These are phyloP conservation scores for Cenchrus fungigraminus DNA, from an alignment of 176 grass and related monocot genomes.

Conservation along the genomic window DNA sequence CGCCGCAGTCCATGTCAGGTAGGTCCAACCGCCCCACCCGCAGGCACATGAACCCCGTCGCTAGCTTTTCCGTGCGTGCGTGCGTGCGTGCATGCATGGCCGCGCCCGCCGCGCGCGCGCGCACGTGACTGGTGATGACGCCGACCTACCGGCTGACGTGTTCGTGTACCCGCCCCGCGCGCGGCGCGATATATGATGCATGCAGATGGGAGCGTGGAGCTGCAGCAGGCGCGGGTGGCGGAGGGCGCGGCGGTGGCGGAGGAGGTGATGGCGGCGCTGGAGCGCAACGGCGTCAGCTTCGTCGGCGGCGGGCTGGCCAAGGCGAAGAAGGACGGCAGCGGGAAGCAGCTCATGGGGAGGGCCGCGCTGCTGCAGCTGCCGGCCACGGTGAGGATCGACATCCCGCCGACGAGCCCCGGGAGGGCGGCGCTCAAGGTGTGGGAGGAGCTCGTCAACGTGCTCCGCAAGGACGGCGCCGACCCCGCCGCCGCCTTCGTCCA, in stretches of 20 bases:
- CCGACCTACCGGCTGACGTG: not conserved
- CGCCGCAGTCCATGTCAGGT: slow-evolving; percentile 83
- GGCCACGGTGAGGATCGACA: slow-evolving; percentile 75
- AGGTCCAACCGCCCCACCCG: slow-evolving; percentile 20
- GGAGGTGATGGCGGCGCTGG: slow-evolving; percentile 89
- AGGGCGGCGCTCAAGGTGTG: slow-evolving; percentile 74
- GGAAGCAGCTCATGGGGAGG: slow-evolving; percentile 25
- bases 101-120: not conserved
- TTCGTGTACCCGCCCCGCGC: no score
- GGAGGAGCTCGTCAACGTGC: slow-evolving; percentile 83
- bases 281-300: slow-evolving; percentile 86
- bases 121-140: not conserved
- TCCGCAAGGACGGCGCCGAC: slow-evolving; percentile 75
- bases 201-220: slow-evolving; percentile 47
- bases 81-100: slow-evolving; percentile 6
- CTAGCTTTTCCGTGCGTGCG: not conserved
- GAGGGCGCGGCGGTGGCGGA: slow-evolving; percentile 71
- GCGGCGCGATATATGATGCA: no score
- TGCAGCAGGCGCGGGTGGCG: slow-evolving; percentile 39
- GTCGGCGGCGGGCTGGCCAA: slow-evolving; percentile 57
- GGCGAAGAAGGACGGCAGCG: slow-evolving; percentile 62
- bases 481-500: slow-evolving; percentile 61
- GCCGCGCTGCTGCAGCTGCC: slow-evolving; percentile 43
- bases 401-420: slow-evolving; percentile 72
- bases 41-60: slow-evolving; percentile 28